These are phyloP conservation scores for Fusarium temperatum DNA, from an alignment of 2,329 filamentous ascomycete genomes.

Conservation along the genomic window DNA sequence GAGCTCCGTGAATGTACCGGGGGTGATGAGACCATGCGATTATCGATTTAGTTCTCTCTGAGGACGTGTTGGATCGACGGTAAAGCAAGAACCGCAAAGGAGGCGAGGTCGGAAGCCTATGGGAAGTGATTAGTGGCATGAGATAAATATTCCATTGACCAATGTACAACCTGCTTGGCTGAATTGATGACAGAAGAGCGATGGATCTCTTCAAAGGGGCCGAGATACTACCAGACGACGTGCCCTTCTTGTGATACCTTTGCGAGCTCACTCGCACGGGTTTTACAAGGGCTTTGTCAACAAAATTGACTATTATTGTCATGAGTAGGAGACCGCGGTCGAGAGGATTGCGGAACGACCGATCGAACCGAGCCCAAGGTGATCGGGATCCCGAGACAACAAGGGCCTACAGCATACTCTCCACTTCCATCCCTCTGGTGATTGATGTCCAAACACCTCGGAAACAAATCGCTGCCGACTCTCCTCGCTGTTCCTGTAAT, in stretches of 20 bases:
- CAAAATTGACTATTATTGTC: background rate
- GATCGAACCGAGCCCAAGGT: background rate
- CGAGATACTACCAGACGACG: background rate
- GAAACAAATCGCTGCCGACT: no score
- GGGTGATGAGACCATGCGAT: background rate
- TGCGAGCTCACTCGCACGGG: background rate
- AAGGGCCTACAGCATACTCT: no score
- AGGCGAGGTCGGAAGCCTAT: background rate
- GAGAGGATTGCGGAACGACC: background rate
- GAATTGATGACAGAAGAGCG: no score
- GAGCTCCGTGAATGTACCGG: background rate
- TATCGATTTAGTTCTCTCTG: no score
- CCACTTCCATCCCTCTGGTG: no score
- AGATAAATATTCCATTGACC: background rate
- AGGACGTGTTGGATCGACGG: no score
- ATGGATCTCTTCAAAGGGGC: no score
- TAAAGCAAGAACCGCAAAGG: background rate
- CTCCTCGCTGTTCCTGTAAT: no score
- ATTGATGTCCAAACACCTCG: no score
- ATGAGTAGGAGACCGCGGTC: background rate
- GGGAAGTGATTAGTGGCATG: background rate
- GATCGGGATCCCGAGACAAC: background rate
- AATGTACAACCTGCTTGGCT: no score
- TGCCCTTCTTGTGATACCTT: background rate
- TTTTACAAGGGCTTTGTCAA: accelerated